Conservation (phyloP, 495 filamentous ascomycete species). For the Usnea hakonensis region DNA sequence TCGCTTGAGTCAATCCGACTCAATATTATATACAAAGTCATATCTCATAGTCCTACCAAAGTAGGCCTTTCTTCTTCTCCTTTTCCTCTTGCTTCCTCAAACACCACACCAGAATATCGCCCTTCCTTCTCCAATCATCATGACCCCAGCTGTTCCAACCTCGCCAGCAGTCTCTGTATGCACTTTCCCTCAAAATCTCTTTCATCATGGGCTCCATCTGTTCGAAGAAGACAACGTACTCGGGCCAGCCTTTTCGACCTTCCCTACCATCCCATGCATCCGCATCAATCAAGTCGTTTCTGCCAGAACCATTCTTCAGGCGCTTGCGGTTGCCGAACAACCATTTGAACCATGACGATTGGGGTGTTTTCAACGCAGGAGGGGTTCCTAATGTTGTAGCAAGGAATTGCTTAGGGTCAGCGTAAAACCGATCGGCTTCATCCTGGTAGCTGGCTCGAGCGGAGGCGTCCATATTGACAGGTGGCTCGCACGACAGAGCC, state of each 20-base stretch:
- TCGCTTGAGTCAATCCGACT: background rate
- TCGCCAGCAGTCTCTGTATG: slow-evolving; percentile 62
- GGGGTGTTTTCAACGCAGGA: slow-evolving; percentile 24
- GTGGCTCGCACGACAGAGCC: slow-evolving; percentile 88
- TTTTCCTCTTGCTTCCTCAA: slow-evolving; percentile 25
- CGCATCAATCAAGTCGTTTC: slow-evolving; percentile 17
- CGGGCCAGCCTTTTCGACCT: slow-evolving; percentile 44
- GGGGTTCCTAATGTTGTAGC: slow-evolving; percentile 37
- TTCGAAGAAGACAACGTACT: slow-evolving; percentile 58
- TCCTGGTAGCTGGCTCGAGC: slow-evolving; percentile 62
- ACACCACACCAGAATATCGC: slow-evolving; percentile 84
- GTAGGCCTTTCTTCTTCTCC: slow-evolving; percentile 7
- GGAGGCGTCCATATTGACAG: slow-evolving; percentile 53
- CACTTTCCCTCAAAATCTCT: slow-evolving; percentile 43
- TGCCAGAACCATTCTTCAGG: slow-evolving; percentile 25
- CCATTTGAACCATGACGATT: slow-evolving; percentile 14
- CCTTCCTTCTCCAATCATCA: slow-evolving; percentile 76
- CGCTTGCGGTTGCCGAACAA: slow-evolving; percentile 17
- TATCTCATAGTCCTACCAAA: slow-evolving; percentile 4
- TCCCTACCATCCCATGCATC: slow-evolving; percentile 21
- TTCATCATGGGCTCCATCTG: slow-evolving; percentile 48
- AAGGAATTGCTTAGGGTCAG: slow-evolving; percentile 55
- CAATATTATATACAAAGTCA: background rate
- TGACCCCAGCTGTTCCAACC: slow-evolving; percentile 76
- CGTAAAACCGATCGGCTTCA: slow-evolving; percentile 88